phyloP scores from a whole-genome alignment of 2,329 filamentous ascomycete species.

The Sporothrix inflata region DNA sequence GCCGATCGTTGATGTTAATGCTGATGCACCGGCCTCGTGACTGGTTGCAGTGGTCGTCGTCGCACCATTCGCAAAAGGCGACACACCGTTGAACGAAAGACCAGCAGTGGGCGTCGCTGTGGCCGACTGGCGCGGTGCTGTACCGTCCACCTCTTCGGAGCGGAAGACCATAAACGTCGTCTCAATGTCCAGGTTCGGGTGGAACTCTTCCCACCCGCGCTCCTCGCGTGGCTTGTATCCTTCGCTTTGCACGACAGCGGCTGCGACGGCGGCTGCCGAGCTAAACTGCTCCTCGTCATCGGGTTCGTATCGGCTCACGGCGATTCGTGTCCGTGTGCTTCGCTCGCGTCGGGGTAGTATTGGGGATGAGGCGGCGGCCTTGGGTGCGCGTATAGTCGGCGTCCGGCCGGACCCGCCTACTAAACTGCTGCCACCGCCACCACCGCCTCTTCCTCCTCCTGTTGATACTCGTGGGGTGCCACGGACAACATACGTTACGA shows the following conservation, averaged over 20 bases:
- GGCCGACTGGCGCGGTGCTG: constrained; percentile 49
- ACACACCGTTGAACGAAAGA: not conserved
- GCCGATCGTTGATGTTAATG: not conserved
- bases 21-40: not conserved
- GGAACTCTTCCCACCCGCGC: constrained; percentile 96
- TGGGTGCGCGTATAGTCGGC: constrained; percentile 52
- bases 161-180: constrained; percentile 75
- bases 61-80: constrained; percentile 4
- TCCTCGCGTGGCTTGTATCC: constrained; percentile 98
- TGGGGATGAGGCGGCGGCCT: constrained; percentile 44
- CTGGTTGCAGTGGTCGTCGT: not conserved
- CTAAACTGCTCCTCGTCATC: constrained; percentile 71
- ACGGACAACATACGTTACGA: constrained; percentile 37
- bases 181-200: constrained; percentile 92
- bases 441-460: constrained; percentile 44
- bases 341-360: constrained; percentile 60
- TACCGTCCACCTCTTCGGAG: constrained; percentile 83
- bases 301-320: constrained; percentile 53
- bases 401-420: constrained; percentile 39
- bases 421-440: constrained; percentile 56
- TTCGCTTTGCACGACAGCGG: constrained; percentile 86
- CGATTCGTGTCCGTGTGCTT: constrained; percentile 59
- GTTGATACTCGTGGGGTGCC: constrained; percentile 16
- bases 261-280: constrained; percentile 86
- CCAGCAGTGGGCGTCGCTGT: constrained; percentile 39